These are phyloP conservation scores for Cystobasidium pallidum DNA, from an alignment of 1,284 basidiomycete species.

Conservation along the genomic window DNA sequence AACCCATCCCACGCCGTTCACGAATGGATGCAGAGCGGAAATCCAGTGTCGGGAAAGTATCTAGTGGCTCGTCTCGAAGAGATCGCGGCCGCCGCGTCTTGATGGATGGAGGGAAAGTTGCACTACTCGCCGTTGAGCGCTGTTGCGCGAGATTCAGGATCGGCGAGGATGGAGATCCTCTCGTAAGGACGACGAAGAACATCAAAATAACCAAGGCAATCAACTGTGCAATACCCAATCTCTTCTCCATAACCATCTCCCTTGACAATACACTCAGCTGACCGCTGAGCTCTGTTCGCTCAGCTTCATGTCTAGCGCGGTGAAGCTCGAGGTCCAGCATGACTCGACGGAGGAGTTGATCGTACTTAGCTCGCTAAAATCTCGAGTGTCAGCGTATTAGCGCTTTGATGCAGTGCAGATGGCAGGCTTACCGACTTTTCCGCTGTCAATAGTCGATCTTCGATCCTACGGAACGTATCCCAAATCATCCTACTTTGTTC, in stretches of 20 bases:
- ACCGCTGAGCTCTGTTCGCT: constrained; percentile 68
- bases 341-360: constrained; percentile 67
- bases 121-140: not conserved
- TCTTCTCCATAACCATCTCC: constrained; percentile 78
- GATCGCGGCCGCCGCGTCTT: constrained; percentile 30
- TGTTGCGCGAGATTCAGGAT: constrained; percentile 42
- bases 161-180: constrained; percentile 63
- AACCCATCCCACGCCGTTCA: constrained; percentile 26
- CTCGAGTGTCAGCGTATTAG: constrained; percentile 7
- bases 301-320: constrained; percentile 67
- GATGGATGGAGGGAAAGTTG: constrained; percentile 9
- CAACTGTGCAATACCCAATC: constrained; percentile 78
- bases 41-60: constrained; percentile 5
- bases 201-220: constrained; percentile 75
- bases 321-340: constrained; percentile 73
- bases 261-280: constrained; percentile 67
- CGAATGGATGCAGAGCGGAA: constrained; percentile 5
- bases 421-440: constrained; percentile 70
- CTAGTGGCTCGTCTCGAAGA: constrained; percentile 20
- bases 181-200: constrained; percentile 79
- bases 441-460: constrained; percentile 57
- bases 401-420: too few relatives aligned
- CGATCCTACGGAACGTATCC: constrained; percentile 73
- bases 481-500: constrained; percentile 81
- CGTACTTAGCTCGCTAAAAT: constrained; percentile 72